Conservation (phyloP, 2,329 filamentous ascomycete species). For the Amesomyces nigricolor region DNA sequence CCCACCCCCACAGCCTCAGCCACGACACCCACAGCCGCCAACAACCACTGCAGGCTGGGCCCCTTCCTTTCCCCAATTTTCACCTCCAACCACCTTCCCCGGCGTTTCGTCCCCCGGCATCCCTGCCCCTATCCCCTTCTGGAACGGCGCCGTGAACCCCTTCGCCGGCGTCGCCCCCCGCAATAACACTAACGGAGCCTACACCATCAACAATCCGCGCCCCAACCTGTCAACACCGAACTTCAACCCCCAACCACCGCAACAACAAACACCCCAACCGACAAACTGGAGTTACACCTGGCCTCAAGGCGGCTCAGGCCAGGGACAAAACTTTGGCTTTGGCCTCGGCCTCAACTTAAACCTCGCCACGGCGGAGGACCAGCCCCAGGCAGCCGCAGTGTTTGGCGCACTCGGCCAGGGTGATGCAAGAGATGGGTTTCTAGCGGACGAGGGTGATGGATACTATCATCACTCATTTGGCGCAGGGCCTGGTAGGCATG, state of each 20-base stretch:
- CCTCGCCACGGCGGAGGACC: background rate
- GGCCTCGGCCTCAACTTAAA: background rate
- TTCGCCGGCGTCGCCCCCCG: slow-evolving; percentile 23
- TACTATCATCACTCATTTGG: slow-evolving; percentile 16
- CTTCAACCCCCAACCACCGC: background rate
- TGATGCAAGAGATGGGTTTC: background rate
- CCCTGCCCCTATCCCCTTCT: slow-evolving; percentile 31
- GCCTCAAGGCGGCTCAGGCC: background rate
- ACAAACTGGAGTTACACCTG: slow-evolving; percentile 3
- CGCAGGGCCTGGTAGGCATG: slow-evolving; percentile 39
- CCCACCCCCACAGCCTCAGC: slow-evolving; percentile 34
- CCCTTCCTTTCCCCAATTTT: slow-evolving; percentile 45
- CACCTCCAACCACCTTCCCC: slow-evolving; percentile 49
- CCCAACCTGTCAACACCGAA: background rate
- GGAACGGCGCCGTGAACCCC: slow-evolving; percentile 33
- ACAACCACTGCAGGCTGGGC: slow-evolving; percentile 46
- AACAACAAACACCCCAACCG: background rate
- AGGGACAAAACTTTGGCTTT: background rate
- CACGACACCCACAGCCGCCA: slow-evolving; percentile 39
- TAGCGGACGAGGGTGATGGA: background rate
- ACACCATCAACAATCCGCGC: slow-evolving; percentile 2
- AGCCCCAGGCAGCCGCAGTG: background rate
- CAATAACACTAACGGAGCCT: slow-evolving; percentile 10
- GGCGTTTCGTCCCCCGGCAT: slow-evolving; percentile 33
- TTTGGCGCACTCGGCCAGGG: too few species aligned